A percentile compares a stretch with the other conserved stretches of the same genome.
These are phyloP conservation scores for Pachysandra terminalis DNA, from an alignment of 164 flowering plant species.

Conservation along the genomic window DNA sequence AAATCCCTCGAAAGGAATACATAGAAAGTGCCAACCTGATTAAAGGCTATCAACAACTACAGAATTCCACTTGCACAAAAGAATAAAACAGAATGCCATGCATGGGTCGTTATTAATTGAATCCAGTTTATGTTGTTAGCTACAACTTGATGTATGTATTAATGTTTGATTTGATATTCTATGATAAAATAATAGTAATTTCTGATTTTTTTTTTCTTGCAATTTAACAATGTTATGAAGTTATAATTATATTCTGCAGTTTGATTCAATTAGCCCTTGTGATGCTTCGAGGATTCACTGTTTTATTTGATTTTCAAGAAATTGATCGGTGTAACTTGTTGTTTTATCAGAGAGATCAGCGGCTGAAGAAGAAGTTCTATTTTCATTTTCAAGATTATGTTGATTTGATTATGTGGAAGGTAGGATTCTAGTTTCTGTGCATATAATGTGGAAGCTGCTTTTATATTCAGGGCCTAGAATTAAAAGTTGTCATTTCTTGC, in stretches of 20 bases:
- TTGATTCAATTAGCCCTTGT: background rate
- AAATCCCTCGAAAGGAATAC: too few relatives aligned
- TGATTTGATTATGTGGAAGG: conserved; percentile 97
- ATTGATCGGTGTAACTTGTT: background rate
- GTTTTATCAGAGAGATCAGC: conserved; percentile 70
- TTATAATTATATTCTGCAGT: background rate
- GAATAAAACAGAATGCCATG: too few relatives aligned
- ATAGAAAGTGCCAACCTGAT: too few relatives aligned
- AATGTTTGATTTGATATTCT: background rate
- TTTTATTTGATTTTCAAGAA: conserved; percentile 1
- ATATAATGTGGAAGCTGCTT: background rate
- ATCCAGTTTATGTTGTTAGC: background rate
- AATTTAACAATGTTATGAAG: background rate
- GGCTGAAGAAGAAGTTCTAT: conserved; percentile 88
- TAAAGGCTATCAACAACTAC: too few relatives aligned
- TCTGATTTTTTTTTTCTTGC: background rate
- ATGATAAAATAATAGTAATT: too few relatives aligned
- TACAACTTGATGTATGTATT: background rate
- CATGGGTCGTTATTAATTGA: background rate
- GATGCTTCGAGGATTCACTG: background rate
- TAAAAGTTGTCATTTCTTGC: too few relatives aligned
- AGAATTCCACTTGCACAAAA: too few relatives aligned
- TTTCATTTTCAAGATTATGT: conserved; percentile 95
- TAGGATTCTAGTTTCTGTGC: conserved; percentile 21
- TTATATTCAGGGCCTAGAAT: too few relatives aligned